Base-by-base conservation (phyloP, 768 basidiomycete genomes). In the Galerina marginata region DNA sequence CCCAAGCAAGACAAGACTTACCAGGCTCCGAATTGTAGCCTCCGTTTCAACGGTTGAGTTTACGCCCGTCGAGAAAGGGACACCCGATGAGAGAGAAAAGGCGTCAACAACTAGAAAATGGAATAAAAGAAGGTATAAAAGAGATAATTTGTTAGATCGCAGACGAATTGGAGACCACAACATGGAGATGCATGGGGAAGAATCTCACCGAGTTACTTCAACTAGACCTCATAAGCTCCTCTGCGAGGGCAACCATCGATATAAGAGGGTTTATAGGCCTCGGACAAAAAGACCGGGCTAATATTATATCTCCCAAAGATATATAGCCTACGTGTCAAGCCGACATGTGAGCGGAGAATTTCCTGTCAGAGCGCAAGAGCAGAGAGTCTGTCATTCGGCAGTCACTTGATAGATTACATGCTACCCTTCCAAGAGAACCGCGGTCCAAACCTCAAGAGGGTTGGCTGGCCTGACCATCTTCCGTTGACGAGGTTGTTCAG, bases 341-440 rank as follows among this genome's bases (percentile, higher is more conserved):
- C 66, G 69, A 72, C 69, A 72, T 74, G 70, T 71, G 73, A 67
- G 68, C 72, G 72, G 70, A 66, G 64, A 67, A 73, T 66, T 68
- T 64, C 67, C 72, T 62, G 64, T 56, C 61, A 67, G 47, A 61
- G 62, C 56, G 62, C 64, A 61, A 60, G 42, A 62, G 65, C 65
- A 64, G 66, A 67, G 67, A 63, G 60, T 61, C 57, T 67, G 59
- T 57, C 58, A 65, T 52, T 50, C 43, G 60, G 40, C 64, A 64
- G 72, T 75, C 75, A 77, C 67, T 75, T 75, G 74, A 75, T 71
- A 60, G 54, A 57, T 64, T 62, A 52, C 63, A 67, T 64, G 63
- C 68, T 69, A 71, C 69, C 52, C 64, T 60, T 50, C 64, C 53
- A 45, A 51, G 65, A 60, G 56, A 45, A 57, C 61, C 49, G 44